Base-by-base conservation (phyloP, 2,329 filamentous ascomycete genomes). In the Diatrype stigma region DNA sequence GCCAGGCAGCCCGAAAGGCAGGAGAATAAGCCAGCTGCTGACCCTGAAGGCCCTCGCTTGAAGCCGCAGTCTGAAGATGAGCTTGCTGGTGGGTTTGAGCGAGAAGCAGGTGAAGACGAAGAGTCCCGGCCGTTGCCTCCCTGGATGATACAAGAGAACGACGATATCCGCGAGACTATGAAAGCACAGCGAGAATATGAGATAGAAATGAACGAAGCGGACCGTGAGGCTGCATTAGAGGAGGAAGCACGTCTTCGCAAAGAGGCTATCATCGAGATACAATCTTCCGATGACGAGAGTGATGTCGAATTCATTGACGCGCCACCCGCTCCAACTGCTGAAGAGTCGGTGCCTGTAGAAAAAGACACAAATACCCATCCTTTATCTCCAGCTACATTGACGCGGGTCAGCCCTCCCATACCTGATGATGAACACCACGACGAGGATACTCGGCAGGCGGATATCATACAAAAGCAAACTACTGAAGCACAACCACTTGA, bases 111-210 rank as follows among this genome's bases (percentile, higher is more conserved):
- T 7, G 55, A 62, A 2, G 63, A 67, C 48, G 78, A 81, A 66
- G 68, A 65, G 3, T 73, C 79, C 1, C 76, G 73, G n/a, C 85
- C 86, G 0, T 64, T 93, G 7, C 89, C 89, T 1, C 89, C 89
- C 1, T 94, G 89, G 89, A 79, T 94, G 62, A 71, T 73, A 2
- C 59, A 63, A 49, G 80, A 84, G 54, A 70, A 83, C 6, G 76
- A 78, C 2, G 87, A 91, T 51, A 83, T 92, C 30, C 77, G 86
- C 53, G 78, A 85, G 46, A 77, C 79, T 23, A 69, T 84, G 53
- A 81, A 79, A 59, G 78, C 81, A 51, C 80, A 84, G 69, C 78
- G 70, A 56, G 79, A 71, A 60, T 75, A 67, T 45, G 81, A 86
- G 46, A 69, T 71, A 19, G 78, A 82, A 51, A 82, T 87, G 51